Percentiles rank a stretch among this genome's conserved stretches.
These are phyloP conservation scores for Meyerozyma guilliermondii DNA, from an alignment of 1,139 yeast species.

Conservation along the genomic window DNA sequence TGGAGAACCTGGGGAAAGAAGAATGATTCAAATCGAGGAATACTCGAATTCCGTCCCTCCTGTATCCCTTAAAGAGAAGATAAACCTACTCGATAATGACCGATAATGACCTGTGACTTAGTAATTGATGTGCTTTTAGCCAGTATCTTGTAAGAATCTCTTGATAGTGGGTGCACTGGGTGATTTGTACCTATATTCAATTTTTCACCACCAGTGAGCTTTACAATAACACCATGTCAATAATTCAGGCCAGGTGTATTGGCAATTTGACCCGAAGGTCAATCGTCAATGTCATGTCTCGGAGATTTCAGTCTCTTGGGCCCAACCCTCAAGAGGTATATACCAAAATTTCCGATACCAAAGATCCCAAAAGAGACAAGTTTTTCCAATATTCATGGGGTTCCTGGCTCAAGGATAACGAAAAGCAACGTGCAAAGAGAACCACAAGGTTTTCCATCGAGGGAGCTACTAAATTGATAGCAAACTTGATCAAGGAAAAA, in stretches of 20 bases:
- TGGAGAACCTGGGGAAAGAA: constrained; percentile 16
- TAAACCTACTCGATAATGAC: constrained; percentile 15
- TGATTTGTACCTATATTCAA: background rate
- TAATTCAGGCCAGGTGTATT: background rate
- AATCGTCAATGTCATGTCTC: background rate
- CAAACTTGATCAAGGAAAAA: constrained; percentile 27
- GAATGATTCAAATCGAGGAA: constrained; percentile 5
- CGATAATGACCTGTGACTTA: background rate
- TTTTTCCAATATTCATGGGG: constrained; percentile 95
- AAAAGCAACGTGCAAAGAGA: constrained; percentile 65
- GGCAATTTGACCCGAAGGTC: background rate
- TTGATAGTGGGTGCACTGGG: background rate
- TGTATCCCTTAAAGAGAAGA: constrained; percentile 27
- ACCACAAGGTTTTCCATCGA: constrained; percentile 78
- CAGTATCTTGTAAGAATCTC: background rate
- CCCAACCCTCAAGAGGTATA: constrained; percentile 31
- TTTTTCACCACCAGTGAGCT: background rate
- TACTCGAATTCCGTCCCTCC: constrained; percentile 15
- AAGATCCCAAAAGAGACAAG: constrained; percentile 65
- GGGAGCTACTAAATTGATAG: constrained; percentile 56
- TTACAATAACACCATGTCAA: background rate
- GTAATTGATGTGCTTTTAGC: background rate
- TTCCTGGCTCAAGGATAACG: constrained; percentile 82
- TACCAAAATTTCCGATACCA: constrained; percentile 54
- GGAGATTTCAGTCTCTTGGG: constrained; percentile 11